Base-by-base conservation (phyloP, 306 rosid genomes). In the Argentina anserina region DNA sequence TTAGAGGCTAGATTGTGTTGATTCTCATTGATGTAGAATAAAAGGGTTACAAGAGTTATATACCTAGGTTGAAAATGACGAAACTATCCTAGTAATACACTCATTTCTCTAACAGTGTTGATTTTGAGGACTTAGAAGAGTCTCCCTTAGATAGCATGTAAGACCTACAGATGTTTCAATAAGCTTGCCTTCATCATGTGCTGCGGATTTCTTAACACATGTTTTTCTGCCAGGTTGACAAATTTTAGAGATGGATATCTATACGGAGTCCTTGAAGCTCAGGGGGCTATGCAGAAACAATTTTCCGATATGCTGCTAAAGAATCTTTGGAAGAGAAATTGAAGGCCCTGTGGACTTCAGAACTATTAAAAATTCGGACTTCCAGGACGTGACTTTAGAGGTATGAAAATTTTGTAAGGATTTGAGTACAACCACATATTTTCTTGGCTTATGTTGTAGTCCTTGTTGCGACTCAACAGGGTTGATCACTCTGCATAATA, bases 201-300 rank as follows among this genome's bases (percentile, higher is more conserved):
- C 70, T 56, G 37, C 63, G 63, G 50, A 47, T 23, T 34, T 36
- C n/a, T 58, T 64, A 55, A 71, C 58, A 62, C 28, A 62, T 26
- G 41, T 69, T 75, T 53, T 79, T 73, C 75, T 63, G 70, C 78
- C 89, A 94, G 97, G 82, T 67, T 94, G 80, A 83, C 96, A 58
- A 89, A 91, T 81, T 78, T 88, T 74, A 83, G 81, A 56, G 92
- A 85, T 61, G 97, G 90, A 55, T 31, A 78, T 78, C 90, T 91
- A 23, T 88, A 86, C 70, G 97, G 98, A 69, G 98, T 91, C 62
- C 10, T 25, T 97, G 98, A 82, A 87, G 96, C 85, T 91, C 95
- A 63, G 96, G 98, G 55, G 97, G 97, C 72, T 94, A 94, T 83
- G 97, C 91, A 4, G 95, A 89, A 89, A 89, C 92, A 58, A 80